phyloP scores from a whole-genome alignment of 2,329 filamentous ascomycete species.

The Corinectria fuckeliana region DNA sequence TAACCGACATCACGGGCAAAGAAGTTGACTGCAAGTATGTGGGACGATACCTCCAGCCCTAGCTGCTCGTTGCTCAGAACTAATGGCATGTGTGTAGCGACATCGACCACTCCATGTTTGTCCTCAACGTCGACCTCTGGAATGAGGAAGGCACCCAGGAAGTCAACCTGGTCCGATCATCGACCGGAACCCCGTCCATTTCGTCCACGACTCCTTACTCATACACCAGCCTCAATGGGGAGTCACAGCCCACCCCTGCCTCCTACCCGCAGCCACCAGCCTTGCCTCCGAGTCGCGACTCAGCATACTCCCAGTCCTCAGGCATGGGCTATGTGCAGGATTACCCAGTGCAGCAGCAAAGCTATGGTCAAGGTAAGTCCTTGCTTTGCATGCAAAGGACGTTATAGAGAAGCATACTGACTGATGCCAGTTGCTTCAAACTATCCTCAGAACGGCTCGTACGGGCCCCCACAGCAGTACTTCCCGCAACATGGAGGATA shows the following conservation, averaged over 20 bases:
- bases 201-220: conserved; percentile 81
- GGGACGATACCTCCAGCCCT: background rate
- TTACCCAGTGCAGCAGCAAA: conserved; percentile 38
- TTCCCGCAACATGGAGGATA: conserved; percentile 44
- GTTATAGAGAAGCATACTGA: background rate
- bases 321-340: conserved; percentile 43
- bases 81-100: conserved; percentile 37
- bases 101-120: conserved; percentile 51
- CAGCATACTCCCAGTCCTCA: conserved; percentile 39
- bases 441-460: conserved; percentile 43
- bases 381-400: background rate
- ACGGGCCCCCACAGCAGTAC: conserved; percentile 47
- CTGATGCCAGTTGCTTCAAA: conserved; percentile 30
- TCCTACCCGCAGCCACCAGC: conserved; percentile 46
- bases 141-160: conserved; percentile 69
- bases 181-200: conserved; percentile 75
- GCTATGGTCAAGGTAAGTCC: conserved; percentile 44
- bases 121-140: conserved; percentile 72
- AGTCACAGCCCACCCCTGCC: conserved; percentile 32
- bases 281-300: conserved; percentile 48
- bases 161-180: conserved; percentile 70
- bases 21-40: conserved; percentile 85
- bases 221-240: conserved; percentile 61
- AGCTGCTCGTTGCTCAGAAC: background rate
- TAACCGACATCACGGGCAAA: conserved; percentile 79